phyloP scores from a whole-genome alignment of 164 flowering plant species.

The Kalanchoe fedtschenkoi region DNA sequence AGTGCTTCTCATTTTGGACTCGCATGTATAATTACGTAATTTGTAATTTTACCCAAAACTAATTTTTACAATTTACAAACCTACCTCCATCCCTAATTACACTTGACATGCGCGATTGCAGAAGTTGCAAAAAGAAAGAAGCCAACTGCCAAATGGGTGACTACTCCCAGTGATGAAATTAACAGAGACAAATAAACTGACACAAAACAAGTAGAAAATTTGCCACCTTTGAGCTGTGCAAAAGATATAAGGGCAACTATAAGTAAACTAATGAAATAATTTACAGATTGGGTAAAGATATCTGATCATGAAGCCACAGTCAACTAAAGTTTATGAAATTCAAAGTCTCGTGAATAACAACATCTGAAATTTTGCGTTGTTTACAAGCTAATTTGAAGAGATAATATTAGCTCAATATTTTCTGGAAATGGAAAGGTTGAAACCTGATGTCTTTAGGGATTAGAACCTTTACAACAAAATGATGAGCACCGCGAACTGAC shows the following conservation, averaged over 20 bases:
- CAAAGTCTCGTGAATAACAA: not conserved
- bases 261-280: no score
- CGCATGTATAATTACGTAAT: no score
- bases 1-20: no score
- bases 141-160: no score
- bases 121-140: not conserved
- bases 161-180: not conserved
- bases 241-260: no score
- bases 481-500: conserved; percentile 75
- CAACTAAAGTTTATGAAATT: not conserved
- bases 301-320: not conserved
- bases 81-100: no score
- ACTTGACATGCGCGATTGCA: no score
- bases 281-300: not conserved
- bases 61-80: no score
- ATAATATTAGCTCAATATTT: not conserved
- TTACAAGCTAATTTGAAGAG: not conserved
- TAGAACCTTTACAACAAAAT: conserved; percentile 56
- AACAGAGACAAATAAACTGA: not conserved
- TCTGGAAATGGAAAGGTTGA: not conserved
- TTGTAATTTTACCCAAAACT: no score
- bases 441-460: conserved; percentile 80
- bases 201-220: not conserved
- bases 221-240: no score
- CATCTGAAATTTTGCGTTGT: not conserved